phyloP scores from a whole-genome alignment of 345 rosid species.

The Pelargonium nanum region DNA sequence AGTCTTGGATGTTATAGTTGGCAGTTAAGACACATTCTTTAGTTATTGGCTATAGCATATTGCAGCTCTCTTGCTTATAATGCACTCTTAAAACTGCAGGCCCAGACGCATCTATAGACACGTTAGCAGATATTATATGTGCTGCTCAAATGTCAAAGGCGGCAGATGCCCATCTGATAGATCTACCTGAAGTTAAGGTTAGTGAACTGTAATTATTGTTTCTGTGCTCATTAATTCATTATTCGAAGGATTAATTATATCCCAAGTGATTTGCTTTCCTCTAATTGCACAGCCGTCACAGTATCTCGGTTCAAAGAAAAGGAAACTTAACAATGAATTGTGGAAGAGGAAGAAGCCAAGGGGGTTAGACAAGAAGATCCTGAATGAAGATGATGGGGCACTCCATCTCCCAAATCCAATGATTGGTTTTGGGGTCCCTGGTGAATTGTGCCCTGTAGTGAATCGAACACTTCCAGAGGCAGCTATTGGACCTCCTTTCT shows the following conservation, averaged over 20 bases:
- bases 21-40: no score
- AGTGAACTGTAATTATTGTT: background rate
- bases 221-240: background rate
- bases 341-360: slow-evolving; percentile 22
- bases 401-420: slow-evolving; percentile 74
- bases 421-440: slow-evolving; percentile 85
- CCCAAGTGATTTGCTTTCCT: slow-evolving; percentile 1
- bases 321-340: slow-evolving; percentile 25
- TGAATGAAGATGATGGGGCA: slow-evolving; percentile 31
- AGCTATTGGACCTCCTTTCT: slow-evolving; percentile 64
- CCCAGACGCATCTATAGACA: slow-evolving; percentile 38
- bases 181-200: slow-evolving; percentile 46
- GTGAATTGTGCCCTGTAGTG: slow-evolving; percentile 19
- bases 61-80: background rate
- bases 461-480: slow-evolving; percentile 48
- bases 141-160: slow-evolving; percentile 72
- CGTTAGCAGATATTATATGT: slow-evolving; percentile 65
- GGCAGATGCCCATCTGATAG: slow-evolving; percentile 35
- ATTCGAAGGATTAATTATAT: background rate
- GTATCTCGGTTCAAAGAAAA: slow-evolving; percentile 30
- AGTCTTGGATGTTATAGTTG: background rate
- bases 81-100: slow-evolving; percentile 26
- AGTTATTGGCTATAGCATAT: background rate
- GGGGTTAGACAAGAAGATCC: slow-evolving; percentile 17
- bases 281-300: slow-evolving; percentile 20